A percentile compares a stretch with the other conserved stretches of the same genome.
Conservation (phyloP, 192 early-diverging fungal species). For the Podila clonocystis region DNA sequence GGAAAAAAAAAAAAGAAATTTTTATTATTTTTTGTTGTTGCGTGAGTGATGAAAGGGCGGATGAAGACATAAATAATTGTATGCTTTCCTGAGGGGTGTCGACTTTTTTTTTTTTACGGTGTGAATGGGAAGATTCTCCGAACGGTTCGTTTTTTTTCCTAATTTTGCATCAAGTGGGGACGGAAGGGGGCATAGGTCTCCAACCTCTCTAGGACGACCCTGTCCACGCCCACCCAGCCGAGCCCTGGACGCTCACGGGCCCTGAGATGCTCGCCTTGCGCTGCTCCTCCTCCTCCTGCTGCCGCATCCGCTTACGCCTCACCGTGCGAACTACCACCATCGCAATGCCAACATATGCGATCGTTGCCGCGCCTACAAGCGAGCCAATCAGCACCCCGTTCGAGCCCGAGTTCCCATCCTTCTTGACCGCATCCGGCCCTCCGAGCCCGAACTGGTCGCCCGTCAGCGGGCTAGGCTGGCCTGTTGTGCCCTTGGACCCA, state of each 20-base stretch:
- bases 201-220: neutral
- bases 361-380: slow-evolving; percentile 23
- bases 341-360: slow-evolving; percentile 37
- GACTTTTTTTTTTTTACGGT: too few relatives aligned
- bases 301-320: neutral
- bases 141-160: too few relatives aligned
- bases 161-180: too few relatives aligned
- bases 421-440: neutral
- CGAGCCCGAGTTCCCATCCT: neutral
- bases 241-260: slow-evolving; percentile 5
- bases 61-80: too few relatives aligned
- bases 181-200: too few relatives aligned
- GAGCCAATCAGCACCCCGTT: slow-evolving; percentile 31
- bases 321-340: slow-evolving; percentile 15
- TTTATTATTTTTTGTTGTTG: neutral
- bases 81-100: too few relatives aligned
- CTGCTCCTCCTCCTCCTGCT: slow-evolving; percentile 9
- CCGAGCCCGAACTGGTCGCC: slow-evolving; percentile 1
- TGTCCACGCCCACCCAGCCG: slow-evolving; percentile 32
- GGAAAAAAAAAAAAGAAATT: too few relatives aligned
- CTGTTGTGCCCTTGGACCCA: neutral
- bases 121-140: too few relatives aligned
- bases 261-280: neutral
- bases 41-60: too few relatives aligned
- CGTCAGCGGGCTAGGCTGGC: neutral